Percentiles rank a stretch among this genome's conserved stretches.
Conservation (phyloP, 345 rosid genomes). For the Microthlaspi erraticum region DNA sequence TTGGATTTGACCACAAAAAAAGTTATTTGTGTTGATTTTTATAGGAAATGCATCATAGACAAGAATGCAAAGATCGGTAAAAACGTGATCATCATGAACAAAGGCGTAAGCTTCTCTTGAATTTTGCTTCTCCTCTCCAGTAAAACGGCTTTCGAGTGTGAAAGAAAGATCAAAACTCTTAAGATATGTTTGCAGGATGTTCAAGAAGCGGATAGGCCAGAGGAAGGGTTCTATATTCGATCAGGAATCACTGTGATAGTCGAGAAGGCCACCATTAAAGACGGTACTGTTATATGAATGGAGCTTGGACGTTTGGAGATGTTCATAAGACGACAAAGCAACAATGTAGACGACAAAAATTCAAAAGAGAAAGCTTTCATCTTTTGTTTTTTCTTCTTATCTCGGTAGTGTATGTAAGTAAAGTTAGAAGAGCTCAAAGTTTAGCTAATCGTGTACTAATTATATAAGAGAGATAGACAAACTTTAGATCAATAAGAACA, state of each 20-base stretch:
- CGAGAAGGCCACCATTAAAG: slow-evolving; percentile 62
- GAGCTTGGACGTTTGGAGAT: background rate
- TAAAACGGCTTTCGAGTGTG: background rate
- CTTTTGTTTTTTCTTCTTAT: background rate
- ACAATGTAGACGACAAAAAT: slow-evolving; percentile 9
- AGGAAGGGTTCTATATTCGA: slow-evolving; percentile 80
- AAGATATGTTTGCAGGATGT: slow-evolving; percentile 54
- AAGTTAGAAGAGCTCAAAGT: slow-evolving; percentile 13
- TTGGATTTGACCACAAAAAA: background rate
- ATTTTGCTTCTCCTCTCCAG: background rate
- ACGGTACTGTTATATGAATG: slow-evolving; percentile 66
- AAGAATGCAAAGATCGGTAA: slow-evolving; percentile 80
- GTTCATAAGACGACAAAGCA: background rate
- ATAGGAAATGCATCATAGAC: slow-evolving; percentile 87
- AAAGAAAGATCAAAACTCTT: background rate
- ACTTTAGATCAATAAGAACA: slow-evolving; percentile 16
- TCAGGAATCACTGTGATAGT: slow-evolving; percentile 80
- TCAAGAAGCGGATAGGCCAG: slow-evolving; percentile 78
- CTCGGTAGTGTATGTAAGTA: slow-evolving; percentile 20
- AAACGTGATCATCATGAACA: slow-evolving; percentile 73
- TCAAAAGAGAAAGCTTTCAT: slow-evolving; percentile 9
- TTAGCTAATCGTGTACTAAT: background rate
- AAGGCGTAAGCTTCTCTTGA: slow-evolving; percentile 61
- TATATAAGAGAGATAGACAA: slow-evolving; percentile 20
- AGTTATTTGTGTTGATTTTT: background rate